A percentile compares a stretch with the other conserved stretches of the same genome.
phyloP scores from a whole-genome alignment of 192 early-diverging fungal species.

The Haplosporangium gracile region DNA sequence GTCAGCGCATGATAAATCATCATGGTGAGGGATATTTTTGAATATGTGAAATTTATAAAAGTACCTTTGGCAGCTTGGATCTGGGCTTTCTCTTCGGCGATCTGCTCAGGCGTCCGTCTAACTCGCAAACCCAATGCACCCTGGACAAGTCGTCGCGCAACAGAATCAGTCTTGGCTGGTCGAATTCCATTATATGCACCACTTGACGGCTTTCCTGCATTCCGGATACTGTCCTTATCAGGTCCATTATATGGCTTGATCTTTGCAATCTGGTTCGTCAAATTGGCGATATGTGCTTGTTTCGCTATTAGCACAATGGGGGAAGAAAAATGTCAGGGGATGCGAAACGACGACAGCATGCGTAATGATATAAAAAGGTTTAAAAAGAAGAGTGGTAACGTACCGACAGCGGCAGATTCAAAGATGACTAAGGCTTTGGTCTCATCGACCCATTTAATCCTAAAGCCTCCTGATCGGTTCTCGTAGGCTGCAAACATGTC shows the following conservation, averaged over 20 bases:
- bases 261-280: constrained; percentile 63
- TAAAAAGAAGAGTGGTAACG: background rate
- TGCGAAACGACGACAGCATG: no score
- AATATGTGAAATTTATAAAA: background rate
- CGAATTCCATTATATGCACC: constrained; percentile 48
- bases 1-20: no score
- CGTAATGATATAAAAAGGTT: no score
- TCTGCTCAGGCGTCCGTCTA: constrained; percentile 62
- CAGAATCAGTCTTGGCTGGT: constrained; percentile 75
- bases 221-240: constrained; percentile 46
- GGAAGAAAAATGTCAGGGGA: background rate
- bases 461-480: constrained; percentile 71
- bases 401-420: constrained; percentile 74
- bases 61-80: constrained; percentile 63
- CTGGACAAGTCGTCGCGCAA: constrained; percentile 79
- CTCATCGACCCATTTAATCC: constrained; percentile 83
- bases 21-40: background rate
- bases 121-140: constrained; percentile 79
- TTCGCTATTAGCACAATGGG: constrained; percentile 15
- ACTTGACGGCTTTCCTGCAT: constrained; percentile 42
- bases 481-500: constrained; percentile 75
- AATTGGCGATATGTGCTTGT: constrained; percentile 69
- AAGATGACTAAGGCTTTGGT: constrained; percentile 78
- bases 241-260: constrained; percentile 75
- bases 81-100: constrained; percentile 58